phyloP scores from a whole-genome alignment of 1,284 basidiomycete genomes.

The Marasmius sp. region DNA sequence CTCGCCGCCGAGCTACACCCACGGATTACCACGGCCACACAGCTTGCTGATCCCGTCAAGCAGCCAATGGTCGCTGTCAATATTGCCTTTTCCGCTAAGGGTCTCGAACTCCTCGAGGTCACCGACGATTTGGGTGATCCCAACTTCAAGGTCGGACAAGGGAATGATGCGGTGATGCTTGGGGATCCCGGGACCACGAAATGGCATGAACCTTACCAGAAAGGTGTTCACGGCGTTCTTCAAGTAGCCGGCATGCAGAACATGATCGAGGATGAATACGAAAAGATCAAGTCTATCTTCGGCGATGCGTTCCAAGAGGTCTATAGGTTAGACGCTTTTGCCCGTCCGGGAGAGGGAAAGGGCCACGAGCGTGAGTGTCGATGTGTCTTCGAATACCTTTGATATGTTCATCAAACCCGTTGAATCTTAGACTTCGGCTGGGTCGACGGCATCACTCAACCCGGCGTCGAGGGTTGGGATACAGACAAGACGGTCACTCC shows the following conservation, averaged over 20 bases:
- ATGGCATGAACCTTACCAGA: conserved; percentile 19
- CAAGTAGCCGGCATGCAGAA: not conserved
- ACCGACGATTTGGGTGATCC: conserved; percentile 31
- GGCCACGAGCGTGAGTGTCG: not conserved
- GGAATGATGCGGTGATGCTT: conserved; percentile 25
- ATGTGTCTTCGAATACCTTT: not conserved
- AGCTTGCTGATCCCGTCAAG: too few species aligned
- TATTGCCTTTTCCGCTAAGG: conserved; percentile 28
- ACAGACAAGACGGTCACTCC: not conserved
- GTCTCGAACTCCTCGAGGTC: conserved; percentile 28
- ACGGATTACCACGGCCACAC: too few species aligned
- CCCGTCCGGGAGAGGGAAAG: not conserved
- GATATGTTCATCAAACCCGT: not conserved
- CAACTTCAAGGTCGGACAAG: conserved; percentile 30
- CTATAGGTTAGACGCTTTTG: not conserved
- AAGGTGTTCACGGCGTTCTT: not conserved
- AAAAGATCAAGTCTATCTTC: not conserved
- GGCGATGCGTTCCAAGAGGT: not conserved
- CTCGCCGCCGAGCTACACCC: too few species aligned
- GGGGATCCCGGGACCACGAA: conserved; percentile 24
- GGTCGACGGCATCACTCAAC: not conserved
- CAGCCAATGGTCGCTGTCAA: conserved; percentile 26
- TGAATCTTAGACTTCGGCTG: not conserved
- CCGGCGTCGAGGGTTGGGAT: not conserved
- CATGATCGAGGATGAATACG: not conserved